Evolutionary conservation across 2,329 filamentous ascomycete species (phyloP).

Genomic region (Pyrenophora tritici-repentis): DNA sequence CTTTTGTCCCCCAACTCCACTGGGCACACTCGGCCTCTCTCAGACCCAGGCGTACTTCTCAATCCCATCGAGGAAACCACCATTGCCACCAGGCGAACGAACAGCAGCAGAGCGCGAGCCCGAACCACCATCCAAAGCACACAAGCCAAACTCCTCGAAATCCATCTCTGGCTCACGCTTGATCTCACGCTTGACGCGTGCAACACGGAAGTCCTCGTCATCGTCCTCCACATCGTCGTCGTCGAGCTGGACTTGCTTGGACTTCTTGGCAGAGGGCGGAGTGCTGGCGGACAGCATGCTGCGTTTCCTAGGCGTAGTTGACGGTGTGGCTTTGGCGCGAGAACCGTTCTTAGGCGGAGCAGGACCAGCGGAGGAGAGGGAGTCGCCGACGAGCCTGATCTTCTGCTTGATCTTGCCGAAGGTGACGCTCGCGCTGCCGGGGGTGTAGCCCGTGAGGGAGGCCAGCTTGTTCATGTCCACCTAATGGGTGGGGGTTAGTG

Average conservation of each 20-base stretch:
- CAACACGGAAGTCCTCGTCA: constrained; percentile 12
- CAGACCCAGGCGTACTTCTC: not conserved
- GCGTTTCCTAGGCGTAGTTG: constrained; percentile 28
- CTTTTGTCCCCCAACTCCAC: too few relatives aligned
- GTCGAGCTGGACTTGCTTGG: constrained; percentile 18
- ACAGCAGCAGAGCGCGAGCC: not conserved
- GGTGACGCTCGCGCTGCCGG: constrained; percentile 31
- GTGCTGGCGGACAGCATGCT: constrained; percentile 1
- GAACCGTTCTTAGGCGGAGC: not conserved
- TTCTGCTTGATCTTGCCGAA: constrained; percentile 42
- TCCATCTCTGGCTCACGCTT: not conserved
- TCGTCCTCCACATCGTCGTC: constrained; percentile 27
- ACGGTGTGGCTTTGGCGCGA: not conserved
- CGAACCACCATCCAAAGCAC: not conserved
- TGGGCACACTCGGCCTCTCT: too few relatives aligned
- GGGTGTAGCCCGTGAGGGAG: constrained; percentile 33
- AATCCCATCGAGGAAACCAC: not conserved
- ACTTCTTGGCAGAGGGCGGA: constrained; percentile 13
- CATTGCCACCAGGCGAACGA: not conserved
- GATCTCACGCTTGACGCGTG: not conserved
- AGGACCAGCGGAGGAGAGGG: not conserved
- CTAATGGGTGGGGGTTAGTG: constrained; percentile 8
- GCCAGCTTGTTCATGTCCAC: constrained; percentile 30
- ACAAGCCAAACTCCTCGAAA: not conserved
- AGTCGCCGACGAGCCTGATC: constrained; percentile 26